Conservation (phyloP, 2,329 filamentous ascomycete genomes). For the Cadophora luteo-olivacea region DNA sequence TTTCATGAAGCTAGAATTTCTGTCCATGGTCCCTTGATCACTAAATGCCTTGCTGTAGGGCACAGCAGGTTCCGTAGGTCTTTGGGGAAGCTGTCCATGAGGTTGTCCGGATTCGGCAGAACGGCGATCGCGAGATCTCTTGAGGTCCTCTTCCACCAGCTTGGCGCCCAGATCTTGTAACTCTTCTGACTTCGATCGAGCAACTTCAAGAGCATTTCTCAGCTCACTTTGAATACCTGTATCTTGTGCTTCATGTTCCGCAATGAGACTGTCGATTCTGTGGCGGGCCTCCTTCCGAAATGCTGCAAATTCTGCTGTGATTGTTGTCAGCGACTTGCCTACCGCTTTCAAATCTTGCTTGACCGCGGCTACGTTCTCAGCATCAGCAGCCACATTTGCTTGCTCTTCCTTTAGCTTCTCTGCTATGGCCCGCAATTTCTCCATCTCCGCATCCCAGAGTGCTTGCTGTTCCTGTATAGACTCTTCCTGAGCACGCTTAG, state of each 20-base stretch:
- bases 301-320: not conserved
- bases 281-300: not conserved
- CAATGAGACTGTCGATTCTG: not conserved
- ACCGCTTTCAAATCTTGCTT: not conserved
- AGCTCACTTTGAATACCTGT: not conserved
- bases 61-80: not conserved
- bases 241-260: not conserved
- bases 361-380: not conserved
- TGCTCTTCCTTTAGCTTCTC: not conserved
- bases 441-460: not conserved
- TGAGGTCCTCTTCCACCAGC: constrained; percentile 1
- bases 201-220: not conserved
- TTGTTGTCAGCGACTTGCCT: not conserved
- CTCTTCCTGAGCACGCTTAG: not conserved
- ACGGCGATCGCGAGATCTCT: not conserved
- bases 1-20: not conserved
- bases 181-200: not conserved
- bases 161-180: not conserved
- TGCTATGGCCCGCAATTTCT: not conserved
- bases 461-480: not conserved
- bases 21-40: not conserved
- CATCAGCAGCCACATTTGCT: not conserved
- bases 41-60: not conserved
- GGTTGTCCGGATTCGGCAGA: not conserved
- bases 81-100: not conserved